Percentiles rank a stretch among this genome's conserved stretches.
Conservation (phyloP, 129 eudicot species). For the Helianthus annuus region DNA sequence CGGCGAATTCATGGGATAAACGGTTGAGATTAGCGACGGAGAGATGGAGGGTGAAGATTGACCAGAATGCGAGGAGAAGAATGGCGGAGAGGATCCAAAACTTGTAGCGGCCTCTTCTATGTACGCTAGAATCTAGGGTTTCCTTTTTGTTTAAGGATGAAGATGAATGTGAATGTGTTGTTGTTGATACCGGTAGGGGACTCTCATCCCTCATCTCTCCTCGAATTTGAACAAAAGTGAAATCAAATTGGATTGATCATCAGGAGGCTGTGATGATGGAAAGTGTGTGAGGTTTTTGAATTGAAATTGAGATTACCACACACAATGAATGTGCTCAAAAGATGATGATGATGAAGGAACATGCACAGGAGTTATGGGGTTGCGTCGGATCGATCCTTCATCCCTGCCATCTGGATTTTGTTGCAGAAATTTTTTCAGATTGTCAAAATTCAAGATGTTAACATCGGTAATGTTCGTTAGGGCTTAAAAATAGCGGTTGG, state of each 20-base stretch:
- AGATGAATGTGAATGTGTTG: conserved; percentile 27
- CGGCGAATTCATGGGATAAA: conserved; percentile 50
- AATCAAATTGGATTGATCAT: conserved; percentile 9
- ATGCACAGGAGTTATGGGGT: conserved; percentile 25
- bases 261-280: too few species aligned
- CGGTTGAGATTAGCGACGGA: conserved; percentile 79
- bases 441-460: conserved; percentile 20
- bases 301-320: conserved; percentile 13
- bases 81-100: conserved; percentile 87
- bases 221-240: conserved; percentile 9
- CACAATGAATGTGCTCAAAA: conserved; percentile 23
- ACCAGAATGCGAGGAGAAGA: conserved; percentile 79
- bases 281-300: conserved; percentile 31
- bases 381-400: conserved; percentile 28
- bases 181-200: conserved; percentile 69
- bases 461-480: conserved; percentile 14
- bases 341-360: conserved; percentile 20
- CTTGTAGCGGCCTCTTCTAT: conserved; percentile 79
- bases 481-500: neutral
- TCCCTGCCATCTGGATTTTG: conserved; percentile 24
- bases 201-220: conserved; percentile 75
- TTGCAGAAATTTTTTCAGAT: conserved; percentile 12
- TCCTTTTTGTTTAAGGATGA: conserved; percentile 48
- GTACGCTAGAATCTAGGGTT: conserved; percentile 38
- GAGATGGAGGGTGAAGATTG: conserved; percentile 81